Conservation (phyloP, 352 stramenopile genomes). For the Phytophthora ohioensis region DNA sequence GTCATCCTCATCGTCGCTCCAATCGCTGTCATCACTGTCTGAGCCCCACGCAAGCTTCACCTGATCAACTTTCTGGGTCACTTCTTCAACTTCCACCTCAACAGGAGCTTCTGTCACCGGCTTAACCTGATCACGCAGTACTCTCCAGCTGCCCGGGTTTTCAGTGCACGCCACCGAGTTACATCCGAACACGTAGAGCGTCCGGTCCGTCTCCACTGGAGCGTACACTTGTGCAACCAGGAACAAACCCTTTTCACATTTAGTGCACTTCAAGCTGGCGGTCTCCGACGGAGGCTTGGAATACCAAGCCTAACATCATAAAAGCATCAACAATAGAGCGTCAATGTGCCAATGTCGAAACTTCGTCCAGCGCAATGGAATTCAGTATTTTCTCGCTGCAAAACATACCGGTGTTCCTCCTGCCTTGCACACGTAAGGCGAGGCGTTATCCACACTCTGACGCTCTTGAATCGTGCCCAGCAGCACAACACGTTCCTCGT, state of each 20-base stretch:
- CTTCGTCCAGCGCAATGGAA: background rate
- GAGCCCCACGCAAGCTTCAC: conserved; percentile 43
- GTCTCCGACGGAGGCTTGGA: conserved; percentile 49
- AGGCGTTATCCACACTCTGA: conserved; percentile 68
- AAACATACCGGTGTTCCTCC: conserved; percentile 73
- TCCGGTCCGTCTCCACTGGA: conserved; percentile 73
- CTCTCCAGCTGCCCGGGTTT: conserved; percentile 72
- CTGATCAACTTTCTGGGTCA: conserved; percentile 29
- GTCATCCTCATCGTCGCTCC: conserved; percentile 72
- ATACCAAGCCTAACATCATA: conserved; percentile 62
- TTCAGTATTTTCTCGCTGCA: background rate
- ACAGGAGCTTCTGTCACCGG: conserved; percentile 7
- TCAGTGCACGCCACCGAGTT: conserved; percentile 81
- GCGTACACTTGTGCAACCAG: conserved; percentile 85
- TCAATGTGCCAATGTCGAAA: conserved; percentile 4
- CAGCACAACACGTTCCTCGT: conserved; percentile 69
- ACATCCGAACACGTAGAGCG: conserved; percentile 88
- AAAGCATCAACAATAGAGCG: background rate
- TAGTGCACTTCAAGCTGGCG: conserved; percentile 55
- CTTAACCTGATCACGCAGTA: conserved; percentile 68
- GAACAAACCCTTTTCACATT: conserved; percentile 68
- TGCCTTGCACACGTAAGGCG: conserved; percentile 80
- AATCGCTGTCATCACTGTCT: conserved; percentile 75
- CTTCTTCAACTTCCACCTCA: conserved; percentile 14
- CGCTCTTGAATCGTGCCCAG: conserved; percentile 76